Evolutionary conservation across 1,139 yeast species (phyloP), one percentile per base, ranked within the genome.

Genomic region (Kluyveromyces marxianus): DNA sequence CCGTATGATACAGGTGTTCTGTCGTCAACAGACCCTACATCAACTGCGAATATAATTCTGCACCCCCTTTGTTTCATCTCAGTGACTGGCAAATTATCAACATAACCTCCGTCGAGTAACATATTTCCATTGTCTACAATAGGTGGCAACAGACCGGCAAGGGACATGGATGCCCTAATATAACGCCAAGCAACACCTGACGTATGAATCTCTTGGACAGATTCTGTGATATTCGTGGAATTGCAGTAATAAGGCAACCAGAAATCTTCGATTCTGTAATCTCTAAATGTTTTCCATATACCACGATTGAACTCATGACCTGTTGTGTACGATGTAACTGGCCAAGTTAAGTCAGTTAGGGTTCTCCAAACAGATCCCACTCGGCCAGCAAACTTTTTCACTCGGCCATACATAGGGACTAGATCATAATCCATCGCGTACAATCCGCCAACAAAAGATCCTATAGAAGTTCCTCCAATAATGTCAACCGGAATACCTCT

Each of bases 291-390:
- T 63, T 92, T 92, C 97, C 97, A 92, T 24, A 92, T 81, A 41
- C 98, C 97, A 55, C 97, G 74, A 63, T 92, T 92, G 65, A 92
- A 92, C 63, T 89, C 97, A 66, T 92, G 96, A 1, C 98, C 98
- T 0, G 98, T 92, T 8, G 95, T 85, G 61, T 92, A 92, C 0
- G 97, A 85, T 0, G 96, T 89, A 0, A 88, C 83, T 0, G 98
- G 98, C 61, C 90, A 85, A 0, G 98, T 92, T 54, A 92, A 67
- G 61, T 92, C 98, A 35, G 86, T 68, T 2, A 82, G 54, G 62
- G 85, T 79, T 54, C 97, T 72, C 98, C 98, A 92, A 5, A 85
- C 52, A 2, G 96, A 85, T 0, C 94, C 79, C 50, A 92, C 72
- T 56, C 97, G 73, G 27, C 81, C 82, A 2, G 96, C 77, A 67